Evolutionary conservation across 2,329 filamentous ascomycete species (phyloP).

Genomic region (Whalleya microplaca): DNA sequence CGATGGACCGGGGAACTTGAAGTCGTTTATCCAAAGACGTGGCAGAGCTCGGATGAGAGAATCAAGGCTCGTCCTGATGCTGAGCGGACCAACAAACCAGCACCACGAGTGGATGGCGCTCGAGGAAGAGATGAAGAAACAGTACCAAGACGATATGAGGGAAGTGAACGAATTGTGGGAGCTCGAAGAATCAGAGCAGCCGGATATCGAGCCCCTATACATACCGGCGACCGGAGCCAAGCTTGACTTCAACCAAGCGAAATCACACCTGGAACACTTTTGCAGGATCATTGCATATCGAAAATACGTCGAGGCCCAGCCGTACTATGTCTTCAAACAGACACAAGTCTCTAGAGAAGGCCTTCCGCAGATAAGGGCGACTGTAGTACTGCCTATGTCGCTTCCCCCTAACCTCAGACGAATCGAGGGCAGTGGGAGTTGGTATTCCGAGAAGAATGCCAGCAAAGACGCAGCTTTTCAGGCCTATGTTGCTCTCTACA

Average conservation of each 20-base stretch:
- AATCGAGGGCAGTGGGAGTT: slow-evolving; percentile 55
- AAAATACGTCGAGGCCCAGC: slow-evolving; percentile 66
- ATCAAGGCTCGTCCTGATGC: slow-evolving; percentile 55
- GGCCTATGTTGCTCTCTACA: slow-evolving; percentile 72
- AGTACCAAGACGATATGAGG: slow-evolving; percentile 68
- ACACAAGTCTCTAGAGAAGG: slow-evolving; percentile 26
- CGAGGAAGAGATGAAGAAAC: slow-evolving; percentile 72
- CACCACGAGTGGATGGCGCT: slow-evolving; percentile 63
- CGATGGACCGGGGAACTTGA: slow-evolving; percentile 52
- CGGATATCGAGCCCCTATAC: slow-evolving; percentile 40
- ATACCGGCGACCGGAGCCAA: slow-evolving; percentile 59
- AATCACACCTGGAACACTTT: slow-evolving; percentile 80
- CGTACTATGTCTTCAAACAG: slow-evolving; percentile 66
- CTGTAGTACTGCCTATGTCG: slow-evolving; percentile 71
- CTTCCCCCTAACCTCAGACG: slow-evolving; percentile 65
- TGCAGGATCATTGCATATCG: slow-evolving; percentile 64
- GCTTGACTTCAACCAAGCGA: slow-evolving; percentile 74
- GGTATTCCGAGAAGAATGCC: slow-evolving; percentile 73
- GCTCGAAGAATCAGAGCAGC: slow-evolving; percentile 49
- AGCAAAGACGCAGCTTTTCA: slow-evolving; percentile 83
- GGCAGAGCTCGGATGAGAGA: slow-evolving; percentile 55
- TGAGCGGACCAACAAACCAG: slow-evolving; percentile 36
- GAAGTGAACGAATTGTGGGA: slow-evolving; percentile 48
- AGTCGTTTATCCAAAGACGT: slow-evolving; percentile 62
- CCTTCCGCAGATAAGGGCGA: slow-evolving; percentile 51